These are phyloP conservation scores for Chlamydomonas urium DNA, from an alignment of 139 green algal genomes.

Conservation along the genomic window DNA sequence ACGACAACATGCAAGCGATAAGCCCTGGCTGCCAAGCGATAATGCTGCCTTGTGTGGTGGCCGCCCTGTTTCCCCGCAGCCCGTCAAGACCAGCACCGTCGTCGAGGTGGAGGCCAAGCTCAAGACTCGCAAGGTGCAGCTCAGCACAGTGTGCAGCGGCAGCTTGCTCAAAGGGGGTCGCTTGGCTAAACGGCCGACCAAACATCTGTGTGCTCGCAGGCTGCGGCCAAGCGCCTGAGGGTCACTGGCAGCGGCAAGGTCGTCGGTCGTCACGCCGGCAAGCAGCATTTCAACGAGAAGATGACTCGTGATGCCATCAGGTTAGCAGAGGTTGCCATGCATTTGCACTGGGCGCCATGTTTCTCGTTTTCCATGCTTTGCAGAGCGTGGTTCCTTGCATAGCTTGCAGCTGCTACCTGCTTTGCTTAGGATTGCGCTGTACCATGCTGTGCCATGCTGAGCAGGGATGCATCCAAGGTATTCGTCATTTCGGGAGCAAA, in stretches of 20 bases:
- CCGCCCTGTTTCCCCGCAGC: slow-evolving; percentile 6
- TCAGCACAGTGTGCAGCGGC: not conserved
- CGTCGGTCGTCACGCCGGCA: slow-evolving; percentile 66
- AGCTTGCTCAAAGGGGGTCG: not conserved
- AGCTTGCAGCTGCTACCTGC: too few species aligned
- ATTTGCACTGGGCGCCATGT: not conserved
- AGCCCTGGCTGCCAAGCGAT: not conserved
- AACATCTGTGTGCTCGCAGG: not conserved
- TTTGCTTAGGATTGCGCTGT: too few species aligned
- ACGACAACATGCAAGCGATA: not conserved
- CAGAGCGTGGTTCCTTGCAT: too few species aligned
- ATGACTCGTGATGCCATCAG: slow-evolving; percentile 46
- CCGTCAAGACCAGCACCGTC: slow-evolving; percentile 24
- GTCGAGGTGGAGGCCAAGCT: slow-evolving; percentile 45
- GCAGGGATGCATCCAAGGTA: slow-evolving; percentile 21
- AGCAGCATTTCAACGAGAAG: slow-evolving; percentile 94
- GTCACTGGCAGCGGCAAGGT: slow-evolving; percentile 80
- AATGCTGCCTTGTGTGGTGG: not conserved
- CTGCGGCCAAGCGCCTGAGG: slow-evolving; percentile 74
- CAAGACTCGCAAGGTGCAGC: slow-evolving; percentile 70
- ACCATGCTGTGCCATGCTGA: not conserved
- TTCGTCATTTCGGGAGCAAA: slow-evolving; percentile 5
- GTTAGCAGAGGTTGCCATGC: slow-evolving; percentile 10
- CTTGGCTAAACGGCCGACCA: not conserved
- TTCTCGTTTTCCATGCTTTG: not conserved